Conservation (phyloP, 768 basidiomycete species). For the Ramaria rubella region DNA sequence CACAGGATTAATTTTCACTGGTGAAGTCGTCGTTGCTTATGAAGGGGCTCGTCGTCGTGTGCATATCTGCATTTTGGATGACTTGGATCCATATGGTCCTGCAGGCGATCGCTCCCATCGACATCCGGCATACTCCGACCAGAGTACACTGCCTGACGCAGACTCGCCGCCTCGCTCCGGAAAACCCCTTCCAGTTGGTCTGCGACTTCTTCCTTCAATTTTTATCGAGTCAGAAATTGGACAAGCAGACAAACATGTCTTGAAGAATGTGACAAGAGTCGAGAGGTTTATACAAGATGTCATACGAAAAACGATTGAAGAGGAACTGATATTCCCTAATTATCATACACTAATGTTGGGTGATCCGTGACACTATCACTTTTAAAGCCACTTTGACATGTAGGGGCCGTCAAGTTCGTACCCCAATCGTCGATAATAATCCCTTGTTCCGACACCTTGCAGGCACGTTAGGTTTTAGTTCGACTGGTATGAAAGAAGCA, state of each 20-base stretch:
- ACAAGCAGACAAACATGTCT: conserved; percentile 88
- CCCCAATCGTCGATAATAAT: conserved; percentile 92
- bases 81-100: conserved; percentile 79
- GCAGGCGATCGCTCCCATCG: conserved; percentile 33
- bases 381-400: conserved; percentile 78
- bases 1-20: conserved; percentile 78
- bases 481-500: too few species aligned
- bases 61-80: conserved; percentile 85
- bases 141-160: conserved; percentile 50
- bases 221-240: conserved; percentile 97
- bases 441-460: conserved; percentile 88
- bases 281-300: conserved; percentile 95
- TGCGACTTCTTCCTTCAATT: conserved; percentile 77
- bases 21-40: conserved; percentile 87
- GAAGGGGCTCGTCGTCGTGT: conserved; percentile 75
- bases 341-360: conserved; percentile 60
- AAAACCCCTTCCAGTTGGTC: conserved; percentile 74
- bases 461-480: neutral
- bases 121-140: conserved; percentile 26
- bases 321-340: conserved; percentile 94
- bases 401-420: conserved; percentile 96
- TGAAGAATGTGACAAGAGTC: conserved; percentile 92
- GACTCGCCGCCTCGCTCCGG: conserved; percentile 40
- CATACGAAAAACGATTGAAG: conserved; percentile 89
- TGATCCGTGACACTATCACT: neutral